Conservation (phyloP, 768 basidiomycete genomes). For the Pleurotus citrinopileatus region DNA sequence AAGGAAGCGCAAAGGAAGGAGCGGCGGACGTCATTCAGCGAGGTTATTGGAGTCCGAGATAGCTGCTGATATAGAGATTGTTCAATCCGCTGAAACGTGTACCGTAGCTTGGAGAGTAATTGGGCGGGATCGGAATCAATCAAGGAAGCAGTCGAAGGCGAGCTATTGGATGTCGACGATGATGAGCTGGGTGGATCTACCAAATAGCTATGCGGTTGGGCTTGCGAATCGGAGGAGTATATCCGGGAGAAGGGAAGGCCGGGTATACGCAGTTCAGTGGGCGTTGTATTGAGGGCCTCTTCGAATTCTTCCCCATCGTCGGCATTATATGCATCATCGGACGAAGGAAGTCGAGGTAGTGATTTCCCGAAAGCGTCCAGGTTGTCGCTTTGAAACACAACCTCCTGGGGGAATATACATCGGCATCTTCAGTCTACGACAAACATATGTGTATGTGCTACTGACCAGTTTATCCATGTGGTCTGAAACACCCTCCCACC, state of each 20-base stretch:
- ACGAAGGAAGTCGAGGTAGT: slow-evolving; percentile 58
- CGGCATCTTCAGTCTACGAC: background rate
- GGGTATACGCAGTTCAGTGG: slow-evolving; percentile 19
- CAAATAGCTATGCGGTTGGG: background rate
- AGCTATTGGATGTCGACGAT: background rate
- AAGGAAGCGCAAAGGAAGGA: slow-evolving; percentile 50
- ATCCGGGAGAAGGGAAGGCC: background rate
- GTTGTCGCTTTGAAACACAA: slow-evolving; percentile 27
- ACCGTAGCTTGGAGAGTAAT: slow-evolving; percentile 47
- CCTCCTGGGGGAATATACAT: slow-evolving; percentile 38
- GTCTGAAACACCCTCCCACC: slow-evolving; percentile 66
- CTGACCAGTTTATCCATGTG: slow-evolving; percentile 60
- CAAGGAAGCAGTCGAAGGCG: slow-evolving; percentile 12
- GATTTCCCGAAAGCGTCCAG: slow-evolving; percentile 36
- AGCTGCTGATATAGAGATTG: slow-evolving; percentile 58
- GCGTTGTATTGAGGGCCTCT: slow-evolving; percentile 2
- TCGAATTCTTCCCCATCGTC: background rate
- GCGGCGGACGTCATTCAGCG: slow-evolving; percentile 63
- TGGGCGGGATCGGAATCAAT: slow-evolving; percentile 25
- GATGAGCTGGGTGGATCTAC: background rate
- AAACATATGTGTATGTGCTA: slow-evolving; percentile 4
- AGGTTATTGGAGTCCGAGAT: slow-evolving; percentile 36
- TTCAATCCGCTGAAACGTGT: slow-evolving; percentile 57
- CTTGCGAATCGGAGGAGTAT: slow-evolving; percentile 11
- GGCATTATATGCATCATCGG: slow-evolving; percentile 48